Evolutionary conservation across 352 stramenopile genomes (phyloP).

Genomic region (Phytophthora ohioensis): DNA sequence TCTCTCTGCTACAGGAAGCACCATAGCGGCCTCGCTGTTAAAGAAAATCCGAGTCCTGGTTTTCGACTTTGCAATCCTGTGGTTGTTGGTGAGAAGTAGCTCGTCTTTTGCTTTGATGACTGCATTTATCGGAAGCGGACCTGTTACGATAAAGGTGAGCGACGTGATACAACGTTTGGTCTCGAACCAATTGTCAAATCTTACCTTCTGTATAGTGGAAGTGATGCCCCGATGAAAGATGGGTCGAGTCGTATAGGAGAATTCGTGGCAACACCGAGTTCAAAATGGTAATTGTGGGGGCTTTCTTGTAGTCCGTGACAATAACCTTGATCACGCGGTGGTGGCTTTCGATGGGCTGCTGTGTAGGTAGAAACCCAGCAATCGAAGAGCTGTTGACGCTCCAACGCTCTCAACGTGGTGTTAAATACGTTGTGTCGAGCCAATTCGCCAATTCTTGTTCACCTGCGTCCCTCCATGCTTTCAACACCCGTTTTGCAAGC

Average conservation of each 20-base stretch:
- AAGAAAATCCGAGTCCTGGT: too few relatives aligned
- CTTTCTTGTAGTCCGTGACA: slow-evolving; percentile 20
- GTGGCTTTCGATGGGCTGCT: slow-evolving; percentile 22
- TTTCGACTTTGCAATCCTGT: too few relatives aligned
- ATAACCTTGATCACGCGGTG: slow-evolving; percentile 28
- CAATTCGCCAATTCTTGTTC: not conserved
- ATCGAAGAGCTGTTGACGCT: slow-evolving; percentile 16
- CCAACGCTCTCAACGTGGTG: slow-evolving; percentile 15
- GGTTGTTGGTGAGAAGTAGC: too few relatives aligned
- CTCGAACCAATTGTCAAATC: not conserved
- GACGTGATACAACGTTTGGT: not conserved
- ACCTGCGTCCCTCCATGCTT: not conserved
- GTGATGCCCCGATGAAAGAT: not conserved
- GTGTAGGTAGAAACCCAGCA: slow-evolving; percentile 9
- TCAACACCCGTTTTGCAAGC: slow-evolving; percentile 7
- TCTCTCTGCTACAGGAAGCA: too few relatives aligned
- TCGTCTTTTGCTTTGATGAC: too few relatives aligned
- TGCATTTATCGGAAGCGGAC: too few relatives aligned
- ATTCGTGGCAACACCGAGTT: slow-evolving; percentile 19
- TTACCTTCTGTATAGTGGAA: slow-evolving; percentile 4
- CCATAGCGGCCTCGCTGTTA: too few relatives aligned
- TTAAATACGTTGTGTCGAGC: slow-evolving; percentile 8
- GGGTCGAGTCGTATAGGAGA: slow-evolving; percentile 8
- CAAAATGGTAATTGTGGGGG: slow-evolving; percentile 7
- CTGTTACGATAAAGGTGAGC: too few relatives aligned